Evolutionary conservation across 129 eudicot species (phyloP).

Genomic region (Helianthus tuberosus): DNA sequence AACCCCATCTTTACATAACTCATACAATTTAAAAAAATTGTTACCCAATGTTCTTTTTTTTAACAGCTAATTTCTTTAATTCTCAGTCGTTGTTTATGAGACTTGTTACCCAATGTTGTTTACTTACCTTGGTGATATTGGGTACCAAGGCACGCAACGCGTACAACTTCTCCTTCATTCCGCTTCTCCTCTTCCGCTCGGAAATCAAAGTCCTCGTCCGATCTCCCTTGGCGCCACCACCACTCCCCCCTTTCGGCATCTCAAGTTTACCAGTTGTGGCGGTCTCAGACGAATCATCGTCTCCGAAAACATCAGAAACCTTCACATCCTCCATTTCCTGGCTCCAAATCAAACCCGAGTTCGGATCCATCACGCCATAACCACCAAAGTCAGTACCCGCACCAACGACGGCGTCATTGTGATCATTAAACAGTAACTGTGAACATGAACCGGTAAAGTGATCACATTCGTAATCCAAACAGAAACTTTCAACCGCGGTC

Average conservation of each 20-base stretch:
- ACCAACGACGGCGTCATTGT: background rate
- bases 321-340: conserved; percentile 21
- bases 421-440: conserved; percentile 29
- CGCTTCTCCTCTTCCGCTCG: conserved; percentile 71
- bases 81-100: too few relatives aligned
- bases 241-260: conserved; percentile 27
- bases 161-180: conserved; percentile 92
- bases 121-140: conserved; percentile 72
- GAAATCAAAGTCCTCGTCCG: conserved; percentile 70
- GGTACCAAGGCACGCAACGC: conserved; percentile 83
- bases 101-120: background rate
- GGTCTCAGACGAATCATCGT: conserved; percentile 48
- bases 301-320: conserved; percentile 30
- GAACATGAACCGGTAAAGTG: conserved; percentile 33
- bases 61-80: too few relatives aligned
- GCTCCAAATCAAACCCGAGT: conserved; percentile 12
- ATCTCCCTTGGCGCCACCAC: conserved; percentile 43
- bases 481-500: conserved; percentile 21
- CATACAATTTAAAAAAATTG: background rate
- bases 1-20: too few relatives aligned
- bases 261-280: conserved; percentile 27
- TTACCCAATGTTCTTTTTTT: background rate
- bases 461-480: conserved; percentile 35
- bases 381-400: background rate
- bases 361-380: conserved; percentile 26